phyloP scores from a whole-genome alignment of 2,329 filamentous ascomycete species.

The Fusarium redolens region DNA sequence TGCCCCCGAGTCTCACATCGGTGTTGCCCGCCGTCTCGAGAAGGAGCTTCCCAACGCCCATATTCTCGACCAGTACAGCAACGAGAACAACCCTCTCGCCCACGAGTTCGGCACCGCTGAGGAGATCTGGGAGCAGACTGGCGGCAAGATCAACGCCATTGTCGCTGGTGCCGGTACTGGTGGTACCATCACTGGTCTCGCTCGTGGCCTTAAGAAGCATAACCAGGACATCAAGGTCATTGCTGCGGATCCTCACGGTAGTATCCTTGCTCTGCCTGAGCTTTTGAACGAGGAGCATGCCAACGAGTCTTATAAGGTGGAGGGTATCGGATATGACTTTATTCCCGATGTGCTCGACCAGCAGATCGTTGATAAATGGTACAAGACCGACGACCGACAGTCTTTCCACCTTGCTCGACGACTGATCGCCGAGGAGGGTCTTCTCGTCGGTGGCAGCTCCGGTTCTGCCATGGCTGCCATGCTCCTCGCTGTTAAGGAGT shows the following conservation, averaged over 20 bases:
- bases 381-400: slow-evolving; percentile 95
- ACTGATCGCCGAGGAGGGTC: slow-evolving; percentile 92
- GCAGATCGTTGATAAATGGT: slow-evolving; percentile 88
- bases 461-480: slow-evolving; percentile 90
- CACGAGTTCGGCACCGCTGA: slow-evolving; percentile 95
- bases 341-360: slow-evolving; percentile 93
- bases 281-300: slow-evolving; percentile 80
- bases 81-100: slow-evolving; percentile 89
- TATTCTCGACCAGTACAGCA: slow-evolving; percentile 96
- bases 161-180: slow-evolving; percentile 95
- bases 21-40: slow-evolving; percentile 87
- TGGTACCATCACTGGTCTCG: slow-evolving; percentile 92
- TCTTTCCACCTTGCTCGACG: slow-evolving; percentile 91
- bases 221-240: slow-evolving; percentile 87
- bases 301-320: slow-evolving; percentile 94
- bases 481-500: slow-evolving; percentile 80
- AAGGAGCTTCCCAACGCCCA: slow-evolving; percentile 98
- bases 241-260: slow-evolving; percentile 91
- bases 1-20: slow-evolving; percentile 95
- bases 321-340: slow-evolving; percentile 99
- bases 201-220: slow-evolving; percentile 87
- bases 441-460: slow-evolving; percentile 92
- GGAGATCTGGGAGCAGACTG: slow-evolving; percentile 94
- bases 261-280: slow-evolving; percentile 86
- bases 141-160: slow-evolving; percentile 82